These are phyloP conservation scores for Fusarium piperis DNA, from an alignment of 2,329 filamentous ascomycete species.

Conservation along the genomic window DNA sequence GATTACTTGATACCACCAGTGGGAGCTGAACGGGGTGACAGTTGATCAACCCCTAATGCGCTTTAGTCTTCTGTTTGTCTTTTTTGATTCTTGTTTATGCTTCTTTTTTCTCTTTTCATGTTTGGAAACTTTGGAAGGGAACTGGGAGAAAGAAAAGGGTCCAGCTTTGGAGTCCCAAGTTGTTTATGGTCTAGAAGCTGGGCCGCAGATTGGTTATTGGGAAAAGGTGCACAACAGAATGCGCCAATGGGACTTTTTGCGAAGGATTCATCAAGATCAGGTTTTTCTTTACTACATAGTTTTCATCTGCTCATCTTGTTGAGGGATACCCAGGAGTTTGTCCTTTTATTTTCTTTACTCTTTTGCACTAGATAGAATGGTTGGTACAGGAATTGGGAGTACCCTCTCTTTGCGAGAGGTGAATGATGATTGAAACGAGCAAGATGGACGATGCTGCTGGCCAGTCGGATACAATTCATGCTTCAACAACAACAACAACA, in stretches of 20 bases:
- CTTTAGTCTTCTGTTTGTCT: slow-evolving; percentile 32
- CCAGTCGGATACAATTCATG: slow-evolving; percentile 38
- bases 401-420: slow-evolving; percentile 28
- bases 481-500: slow-evolving; percentile 12
- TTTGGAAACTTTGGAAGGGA: not conserved
- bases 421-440: slow-evolving; percentile 43
- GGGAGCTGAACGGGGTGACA: slow-evolving; percentile 17
- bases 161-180: not conserved
- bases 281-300: slow-evolving; percentile 20
- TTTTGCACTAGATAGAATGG: slow-evolving; percentile 40
- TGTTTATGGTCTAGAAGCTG: slow-evolving; percentile 7
- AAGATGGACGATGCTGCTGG: slow-evolving; percentile 44
- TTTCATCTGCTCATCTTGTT: slow-evolving; percentile 39
- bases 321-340: slow-evolving; percentile 44
- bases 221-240: slow-evolving; percentile 19
- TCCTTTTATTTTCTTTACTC: not conserved
- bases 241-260: slow-evolving; percentile 2
- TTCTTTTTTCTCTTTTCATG: not conserved
- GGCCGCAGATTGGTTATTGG: not conserved
- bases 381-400: slow-evolving; percentile 36
- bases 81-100: slow-evolving; percentile 23
- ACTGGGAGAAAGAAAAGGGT: slow-evolving; percentile 28
- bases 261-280: slow-evolving; percentile 12
- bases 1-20: slow-evolving; percentile 43
- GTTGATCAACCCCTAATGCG: slow-evolving; percentile 20